phyloP scores from a whole-genome alignment of 345 rosid genomes.

The Triadica sebifera region DNA sequence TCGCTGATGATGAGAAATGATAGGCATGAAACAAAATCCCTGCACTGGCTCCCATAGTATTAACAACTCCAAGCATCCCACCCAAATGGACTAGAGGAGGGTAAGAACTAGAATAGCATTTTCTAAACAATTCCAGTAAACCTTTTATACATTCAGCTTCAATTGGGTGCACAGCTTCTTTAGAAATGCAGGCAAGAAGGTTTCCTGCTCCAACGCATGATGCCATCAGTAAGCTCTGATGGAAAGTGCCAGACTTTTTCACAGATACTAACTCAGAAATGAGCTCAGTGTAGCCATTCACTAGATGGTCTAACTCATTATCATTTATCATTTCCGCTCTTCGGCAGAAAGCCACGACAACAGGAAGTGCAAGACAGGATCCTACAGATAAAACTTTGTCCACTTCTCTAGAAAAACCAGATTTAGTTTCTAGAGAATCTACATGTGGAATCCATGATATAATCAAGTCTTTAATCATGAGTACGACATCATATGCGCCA shows the following conservation, averaged over 20 bases:
- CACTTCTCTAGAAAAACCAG: slow-evolving; percentile 37
- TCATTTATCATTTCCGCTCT: slow-evolving; percentile 68
- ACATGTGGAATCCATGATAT: slow-evolving; percentile 70
- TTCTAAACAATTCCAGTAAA: slow-evolving; percentile 63
- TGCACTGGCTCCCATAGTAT: slow-evolving; percentile 77
- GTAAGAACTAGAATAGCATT: slow-evolving; percentile 62
- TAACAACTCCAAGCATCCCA: slow-evolving; percentile 89
- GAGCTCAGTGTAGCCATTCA: slow-evolving; percentile 54
- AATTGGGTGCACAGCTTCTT: slow-evolving; percentile 70
- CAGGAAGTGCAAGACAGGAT: slow-evolving; percentile 76
- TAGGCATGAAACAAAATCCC: slow-evolving; percentile 55
- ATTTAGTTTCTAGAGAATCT: slow-evolving; percentile 38
- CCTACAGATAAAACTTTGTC: slow-evolving; percentile 61
- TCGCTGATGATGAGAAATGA: slow-evolving; percentile 38
- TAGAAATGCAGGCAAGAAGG: slow-evolving; percentile 60
- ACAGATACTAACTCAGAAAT: slow-evolving; percentile 64
- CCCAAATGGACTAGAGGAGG: slow-evolving; percentile 65
- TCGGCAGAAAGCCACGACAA: slow-evolving; percentile 70
- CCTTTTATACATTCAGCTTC: slow-evolving; percentile 48
- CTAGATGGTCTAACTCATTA: slow-evolving; percentile 53
- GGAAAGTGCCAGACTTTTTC: slow-evolving; percentile 55
- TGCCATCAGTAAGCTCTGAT: slow-evolving; percentile 74
- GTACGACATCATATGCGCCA: slow-evolving; percentile 62
- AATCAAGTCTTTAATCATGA: slow-evolving; percentile 67
- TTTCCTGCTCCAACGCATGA: slow-evolving; percentile 79